These are phyloP conservation scores for Discostella pseudostelligera DNA, from an alignment of 108 stramenopile genomes.

Conservation along the genomic window DNA sequence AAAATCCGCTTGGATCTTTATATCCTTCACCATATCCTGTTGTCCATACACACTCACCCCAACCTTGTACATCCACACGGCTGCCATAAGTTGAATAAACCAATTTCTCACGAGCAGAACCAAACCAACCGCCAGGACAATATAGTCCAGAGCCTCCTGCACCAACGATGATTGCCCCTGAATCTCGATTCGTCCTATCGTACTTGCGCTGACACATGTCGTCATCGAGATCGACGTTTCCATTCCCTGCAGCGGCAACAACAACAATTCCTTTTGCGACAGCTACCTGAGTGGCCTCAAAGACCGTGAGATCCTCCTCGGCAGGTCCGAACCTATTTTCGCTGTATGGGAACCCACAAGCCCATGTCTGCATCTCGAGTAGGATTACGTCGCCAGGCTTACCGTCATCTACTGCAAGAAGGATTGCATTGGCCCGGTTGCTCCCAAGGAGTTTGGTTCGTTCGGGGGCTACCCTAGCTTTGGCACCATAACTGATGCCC, in stretches of 20 bases:
- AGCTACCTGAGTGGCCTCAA: conserved; percentile 9
- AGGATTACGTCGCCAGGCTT: conserved; percentile 21
- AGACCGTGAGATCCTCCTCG: conserved; percentile 4
- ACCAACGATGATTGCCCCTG: conserved; percentile 11
- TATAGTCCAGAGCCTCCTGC: conserved; percentile 9
- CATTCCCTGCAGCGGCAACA: conserved; percentile 13
- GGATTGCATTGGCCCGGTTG: conserved; percentile 7
- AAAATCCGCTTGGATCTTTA: not conserved
- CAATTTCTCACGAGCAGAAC: conserved; percentile 4
- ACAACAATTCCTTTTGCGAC: conserved; percentile 14
- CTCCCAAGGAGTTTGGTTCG: not conserved
- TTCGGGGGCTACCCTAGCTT: conserved; percentile 7
- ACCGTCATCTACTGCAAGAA: not conserved
- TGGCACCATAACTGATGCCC: conserved; percentile 17
- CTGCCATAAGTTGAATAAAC: conserved; percentile 9
- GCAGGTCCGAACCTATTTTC: conserved; percentile 5
- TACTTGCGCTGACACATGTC: not conserved
- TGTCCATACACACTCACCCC: conserved; percentile 13
- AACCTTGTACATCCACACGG: conserved; percentile 17
- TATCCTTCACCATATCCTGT: not conserved
- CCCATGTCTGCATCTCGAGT: conserved; percentile 12
- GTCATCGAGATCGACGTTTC: conserved; percentile 12
- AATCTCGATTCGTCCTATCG: conserved; percentile 9
- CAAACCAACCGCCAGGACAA: not conserved
- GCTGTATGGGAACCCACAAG: not conserved